phyloP scores from a whole-genome alignment of 2,329 filamentous ascomycete genomes.

The Diatrype stigma region DNA sequence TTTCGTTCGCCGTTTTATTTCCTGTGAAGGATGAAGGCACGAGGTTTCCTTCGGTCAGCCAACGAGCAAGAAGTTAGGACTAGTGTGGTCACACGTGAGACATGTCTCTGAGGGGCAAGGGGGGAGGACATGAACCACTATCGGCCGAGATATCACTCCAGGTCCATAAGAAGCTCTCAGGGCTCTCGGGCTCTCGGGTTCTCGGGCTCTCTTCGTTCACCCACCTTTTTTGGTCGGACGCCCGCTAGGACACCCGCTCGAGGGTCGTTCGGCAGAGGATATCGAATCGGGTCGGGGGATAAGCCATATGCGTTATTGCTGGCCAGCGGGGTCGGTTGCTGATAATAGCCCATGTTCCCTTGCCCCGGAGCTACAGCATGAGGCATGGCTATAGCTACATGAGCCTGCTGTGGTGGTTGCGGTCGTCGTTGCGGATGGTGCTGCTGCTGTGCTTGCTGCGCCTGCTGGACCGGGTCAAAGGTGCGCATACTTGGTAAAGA shows the following conservation, averaged over 20 bases:
- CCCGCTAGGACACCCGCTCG: constrained; percentile 41
- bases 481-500: constrained; percentile 41
- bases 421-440: constrained; percentile 23
- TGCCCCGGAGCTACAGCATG: constrained; percentile 32
- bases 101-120: background rate
- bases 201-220: background rate
- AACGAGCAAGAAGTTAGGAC: constrained; percentile 4
- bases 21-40: constrained; percentile 35
- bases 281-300: constrained; percentile 39
- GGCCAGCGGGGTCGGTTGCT: constrained; percentile 31
- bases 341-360: constrained; percentile 41
- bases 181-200: too few species aligned
- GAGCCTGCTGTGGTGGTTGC: constrained; percentile 20
- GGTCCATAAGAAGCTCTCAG: too few species aligned
- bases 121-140: constrained; percentile 3
- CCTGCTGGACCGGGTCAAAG: constrained; percentile 32
- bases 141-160: too few species aligned
- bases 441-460: constrained; percentile 22
- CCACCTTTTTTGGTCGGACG: constrained; percentile 55
- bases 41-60: constrained; percentile 21
- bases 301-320: constrained; percentile 37
- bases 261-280: constrained; percentile 45
- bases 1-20: constrained; percentile 60
- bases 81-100: background rate
- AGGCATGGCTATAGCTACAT: constrained; percentile 34